phyloP scores from a whole-genome alignment of 805 yeast species.

The Ogataea nitratoaversa region DNA sequence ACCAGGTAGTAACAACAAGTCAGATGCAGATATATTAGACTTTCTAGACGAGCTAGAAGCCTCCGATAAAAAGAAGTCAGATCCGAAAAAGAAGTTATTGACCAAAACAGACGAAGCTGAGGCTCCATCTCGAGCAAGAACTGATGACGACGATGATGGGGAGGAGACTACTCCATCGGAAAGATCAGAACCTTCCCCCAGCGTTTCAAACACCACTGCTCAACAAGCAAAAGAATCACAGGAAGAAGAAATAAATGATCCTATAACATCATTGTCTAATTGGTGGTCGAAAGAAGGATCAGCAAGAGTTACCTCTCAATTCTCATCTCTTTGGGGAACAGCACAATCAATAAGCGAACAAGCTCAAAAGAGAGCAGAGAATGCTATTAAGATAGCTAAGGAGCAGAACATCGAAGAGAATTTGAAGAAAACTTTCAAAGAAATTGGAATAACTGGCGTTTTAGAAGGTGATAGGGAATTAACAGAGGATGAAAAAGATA shows the following conservation, averaged over 20 bases:
- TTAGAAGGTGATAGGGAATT: conserved; percentile 32
- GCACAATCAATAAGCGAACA: conserved; percentile 40
- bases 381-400: conserved; percentile 46
- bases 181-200: not conserved
- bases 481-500: conserved; percentile 27
- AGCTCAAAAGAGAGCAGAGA: conserved; percentile 45
- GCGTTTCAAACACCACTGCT: not conserved
- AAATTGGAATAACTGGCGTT: conserved; percentile 37
- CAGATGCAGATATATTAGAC: conserved; percentile 49
- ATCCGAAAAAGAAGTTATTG: too few species aligned
- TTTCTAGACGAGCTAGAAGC: conserved; percentile 69
- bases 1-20: conserved; percentile 26
- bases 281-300: conserved; percentile 80
- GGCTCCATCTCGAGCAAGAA: not conserved
- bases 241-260: conserved; percentile 38
- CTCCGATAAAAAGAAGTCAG: conserved; percentile 37
- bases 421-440: conserved; percentile 35
- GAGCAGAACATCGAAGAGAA: conserved; percentile 31
- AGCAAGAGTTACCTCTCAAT: conserved; percentile 54
- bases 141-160: conserved; percentile 3
- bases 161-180: conserved; percentile 4
- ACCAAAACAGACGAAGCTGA: not conserved
- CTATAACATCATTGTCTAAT: conserved; percentile 58
- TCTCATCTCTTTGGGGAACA: conserved; percentile 64
- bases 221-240: conserved; percentile 1